Evolutionary conservation across 768 basidiomycete species (phyloP), one percentile per base, ranked within the genome.

Genomic region (Artomyces pyxidatus): DNA sequence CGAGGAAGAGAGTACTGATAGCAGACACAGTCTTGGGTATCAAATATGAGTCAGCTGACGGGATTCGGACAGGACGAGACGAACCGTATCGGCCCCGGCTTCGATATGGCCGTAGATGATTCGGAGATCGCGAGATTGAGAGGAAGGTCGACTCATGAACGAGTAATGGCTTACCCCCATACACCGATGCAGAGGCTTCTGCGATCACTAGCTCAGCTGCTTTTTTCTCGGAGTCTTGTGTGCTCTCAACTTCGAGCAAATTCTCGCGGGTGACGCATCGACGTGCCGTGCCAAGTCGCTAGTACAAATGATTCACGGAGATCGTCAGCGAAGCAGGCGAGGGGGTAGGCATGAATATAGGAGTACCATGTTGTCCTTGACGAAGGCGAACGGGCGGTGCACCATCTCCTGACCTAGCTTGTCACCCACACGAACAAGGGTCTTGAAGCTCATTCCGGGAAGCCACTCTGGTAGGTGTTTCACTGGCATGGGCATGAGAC

Each of bases 1-100:
- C 60, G 1, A 61, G 52, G 32, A 67, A 50, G 47, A 65, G 58
- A 9, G 63, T 54, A 12, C 42, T 37, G 8, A 63, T 39, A 3
- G 55, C 50, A 10, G 59, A 51, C 8, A 53, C 56, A 6, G 59
- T 58, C 55, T n/a, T n/a, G n/a, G n/a, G n/a, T 56, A 39, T 4
- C 7, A 35, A 22, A 23, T 30, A n/a, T 11, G 19, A 4, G 11
- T 47, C 16, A 47, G 17, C 23, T 3, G 42, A 12, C 22, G 26
- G 14, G 2, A 6, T 6, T 35, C 32, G 32, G 12, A 35, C 32
- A n/a, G 32, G 32, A 35, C 32, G 32, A 1, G 19, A 45, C 46
- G 3, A 17, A 52, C 51, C 0, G 51, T 44, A 11, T 52, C 51
- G 11, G 21, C 25, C 5, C 39, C 51, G 5, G 51, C 51, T 52